Evolutionary conservation across 23 red algal genomes (phyloP).

Genomic region (Porphyridium purpureum): DNA sequence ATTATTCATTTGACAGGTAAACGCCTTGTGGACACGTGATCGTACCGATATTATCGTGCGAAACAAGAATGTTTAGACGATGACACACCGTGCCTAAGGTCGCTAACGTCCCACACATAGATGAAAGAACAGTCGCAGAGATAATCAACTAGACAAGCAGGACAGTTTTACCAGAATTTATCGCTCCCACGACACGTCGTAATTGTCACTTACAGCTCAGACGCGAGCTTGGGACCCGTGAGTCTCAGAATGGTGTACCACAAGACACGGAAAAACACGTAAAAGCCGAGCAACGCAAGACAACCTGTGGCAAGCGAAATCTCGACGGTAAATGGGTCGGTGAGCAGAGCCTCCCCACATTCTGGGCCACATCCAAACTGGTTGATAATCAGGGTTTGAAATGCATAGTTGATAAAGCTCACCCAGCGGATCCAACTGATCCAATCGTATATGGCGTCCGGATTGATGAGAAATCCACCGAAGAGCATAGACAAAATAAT

Average conservation of each 20-base stretch:
- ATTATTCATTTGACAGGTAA: too few species aligned
- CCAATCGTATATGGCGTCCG: conserved; percentile 34
- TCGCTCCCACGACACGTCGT: too few species aligned
- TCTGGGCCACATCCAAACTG: conserved; percentile 13
- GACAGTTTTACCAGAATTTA: too few species aligned
- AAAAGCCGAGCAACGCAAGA: not conserved
- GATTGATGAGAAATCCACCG: conserved; percentile 79
- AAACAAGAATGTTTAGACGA: too few species aligned
- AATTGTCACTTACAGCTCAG: conserved; percentile 1
- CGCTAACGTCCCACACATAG: too few species aligned
- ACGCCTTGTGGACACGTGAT: too few species aligned
- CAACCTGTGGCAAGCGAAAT: not conserved
- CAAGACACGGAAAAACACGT: not conserved
- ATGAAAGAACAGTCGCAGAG: too few species aligned
- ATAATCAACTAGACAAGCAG: too few species aligned
- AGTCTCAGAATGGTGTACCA: not conserved
- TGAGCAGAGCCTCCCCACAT: conserved; percentile 4
- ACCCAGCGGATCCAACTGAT: conserved; percentile 68
- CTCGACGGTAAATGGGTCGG: not conserved
- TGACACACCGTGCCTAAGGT: too few species aligned
- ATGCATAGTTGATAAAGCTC: conserved; percentile 81
- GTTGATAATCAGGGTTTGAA: conserved; percentile 39
- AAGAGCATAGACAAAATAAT: conserved; percentile 82
- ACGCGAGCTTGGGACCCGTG: not conserved
- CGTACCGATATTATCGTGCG: too few species aligned